Percentiles rank a stretch among this genome's conserved stretches.
Conservation (phyloP, 192 early-diverging fungal species). For the Entomortierella beljakovae region DNA sequence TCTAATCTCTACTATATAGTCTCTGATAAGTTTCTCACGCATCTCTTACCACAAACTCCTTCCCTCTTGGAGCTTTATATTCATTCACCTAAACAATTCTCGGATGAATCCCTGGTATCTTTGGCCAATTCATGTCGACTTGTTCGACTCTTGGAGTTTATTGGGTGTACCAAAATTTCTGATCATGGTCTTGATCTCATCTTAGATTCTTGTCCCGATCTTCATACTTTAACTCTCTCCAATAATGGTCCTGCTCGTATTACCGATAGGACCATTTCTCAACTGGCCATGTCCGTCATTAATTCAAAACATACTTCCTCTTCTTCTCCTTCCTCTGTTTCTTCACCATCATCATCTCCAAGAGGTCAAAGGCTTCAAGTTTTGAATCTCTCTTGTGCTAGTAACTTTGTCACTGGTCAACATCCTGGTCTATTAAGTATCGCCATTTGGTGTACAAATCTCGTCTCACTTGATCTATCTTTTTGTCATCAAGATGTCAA, state of each 20-base stretch:
- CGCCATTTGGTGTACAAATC: conserved; percentile 7
- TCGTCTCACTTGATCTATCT: conserved; percentile 16
- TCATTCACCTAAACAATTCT: conserved; percentile 42
- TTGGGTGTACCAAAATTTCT: conserved; percentile 22
- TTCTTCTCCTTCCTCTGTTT: no score
- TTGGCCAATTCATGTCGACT: conserved; percentile 7
- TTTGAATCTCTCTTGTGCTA: conserved; percentile 10
- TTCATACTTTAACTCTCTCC: neutral
- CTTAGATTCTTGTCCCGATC: neutral
- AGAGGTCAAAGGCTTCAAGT: neutral
- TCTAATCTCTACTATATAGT: conserved; percentile 47
- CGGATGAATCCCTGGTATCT: conserved; percentile 26
- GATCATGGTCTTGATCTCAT: conserved; percentile 15
- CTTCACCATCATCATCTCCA: neutral
- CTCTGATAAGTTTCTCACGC: conserved; percentile 37
- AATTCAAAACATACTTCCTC: no score
- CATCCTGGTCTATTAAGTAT: conserved; percentile 9
- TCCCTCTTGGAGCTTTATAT: conserved; percentile 14
- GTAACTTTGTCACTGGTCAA: conserved; percentile 5
- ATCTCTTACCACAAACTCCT: conserved; percentile 24
- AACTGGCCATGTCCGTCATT: conserved; percentile 3
- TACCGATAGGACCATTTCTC: conserved; percentile 1
- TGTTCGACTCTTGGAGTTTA: conserved; percentile 15
- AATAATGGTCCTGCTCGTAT: neutral
- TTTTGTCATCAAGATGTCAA: neutral